Evolutionary conservation across 306 rosid species (phyloP).

Genomic region (Vicia villosa): DNA sequence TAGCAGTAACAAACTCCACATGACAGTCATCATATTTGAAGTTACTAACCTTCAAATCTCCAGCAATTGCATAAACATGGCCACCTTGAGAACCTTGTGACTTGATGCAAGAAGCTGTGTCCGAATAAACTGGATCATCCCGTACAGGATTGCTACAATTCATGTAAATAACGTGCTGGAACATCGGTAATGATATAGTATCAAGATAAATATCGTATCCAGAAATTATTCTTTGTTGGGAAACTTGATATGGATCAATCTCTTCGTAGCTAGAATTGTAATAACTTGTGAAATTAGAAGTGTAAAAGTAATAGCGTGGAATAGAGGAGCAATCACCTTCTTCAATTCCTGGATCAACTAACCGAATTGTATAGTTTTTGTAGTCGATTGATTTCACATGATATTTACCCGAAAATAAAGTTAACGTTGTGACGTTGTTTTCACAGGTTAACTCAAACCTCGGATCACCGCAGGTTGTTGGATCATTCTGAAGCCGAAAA

Average conservation of each 20-base stretch:
- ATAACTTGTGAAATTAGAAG: background rate
- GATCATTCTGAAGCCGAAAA: background rate
- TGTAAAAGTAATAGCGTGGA: conserved; percentile 17
- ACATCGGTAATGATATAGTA: background rate
- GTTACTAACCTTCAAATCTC: background rate
- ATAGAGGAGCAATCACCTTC: conserved; percentile 24
- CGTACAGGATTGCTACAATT: conserved; percentile 17
- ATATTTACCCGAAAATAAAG: background rate
- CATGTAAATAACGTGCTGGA: conserved; percentile 24
- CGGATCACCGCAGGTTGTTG: conserved; percentile 8
- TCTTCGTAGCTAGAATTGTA: background rate
- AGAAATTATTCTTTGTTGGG: background rate
- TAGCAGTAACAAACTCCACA: background rate
- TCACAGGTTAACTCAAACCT: conserved; percentile 27
- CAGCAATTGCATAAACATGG: conserved; percentile 18
- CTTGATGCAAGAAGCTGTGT: conserved; percentile 8
- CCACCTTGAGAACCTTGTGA: background rate
- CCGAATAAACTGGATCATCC: background rate
- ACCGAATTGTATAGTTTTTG: conserved; percentile 33
- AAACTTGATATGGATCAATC: background rate
- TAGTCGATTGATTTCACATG: conserved; percentile 38
- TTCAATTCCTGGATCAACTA: conserved; percentile 11
- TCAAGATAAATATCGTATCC: background rate
- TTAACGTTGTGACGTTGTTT: background rate
- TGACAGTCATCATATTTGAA: background rate